Conservation (phyloP, 2,329 filamentous ascomycete genomes). For the Ambrosiella cleistominuta region DNA sequence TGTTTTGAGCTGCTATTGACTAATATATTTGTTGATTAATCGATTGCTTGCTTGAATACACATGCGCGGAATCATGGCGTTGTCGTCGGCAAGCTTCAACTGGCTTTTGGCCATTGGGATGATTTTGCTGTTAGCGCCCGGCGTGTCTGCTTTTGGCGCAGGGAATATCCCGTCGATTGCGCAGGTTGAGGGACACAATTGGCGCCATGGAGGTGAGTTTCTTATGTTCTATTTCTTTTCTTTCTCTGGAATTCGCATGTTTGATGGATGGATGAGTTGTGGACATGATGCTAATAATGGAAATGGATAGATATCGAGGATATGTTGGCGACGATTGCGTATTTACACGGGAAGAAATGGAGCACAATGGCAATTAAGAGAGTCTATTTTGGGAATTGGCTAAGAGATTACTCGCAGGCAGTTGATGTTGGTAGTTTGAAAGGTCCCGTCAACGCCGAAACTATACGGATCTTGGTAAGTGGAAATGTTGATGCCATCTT, state of each 20-base stretch:
- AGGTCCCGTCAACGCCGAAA: constrained; percentile 52
- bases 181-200: constrained; percentile 48
- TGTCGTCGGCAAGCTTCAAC: constrained; percentile 29
- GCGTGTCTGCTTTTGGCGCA: constrained; percentile 46
- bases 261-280: neutral
- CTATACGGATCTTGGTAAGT: constrained; percentile 52
- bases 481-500: neutral
- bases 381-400: constrained; percentile 75
- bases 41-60: neutral
- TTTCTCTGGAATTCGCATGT: too few species aligned
- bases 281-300: neutral
- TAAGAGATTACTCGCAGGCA: constrained; percentile 71
- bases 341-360: constrained; percentile 71
- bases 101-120: constrained; percentile 36
- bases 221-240: neutral
- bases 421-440: constrained; percentile 68
- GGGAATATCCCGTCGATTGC: constrained; percentile 53
- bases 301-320: constrained; percentile 51
- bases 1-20: too few species aligned
- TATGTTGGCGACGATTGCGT: constrained; percentile 59
- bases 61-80: constrained; percentile 25
- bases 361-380: constrained; percentile 60
- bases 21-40: neutral
- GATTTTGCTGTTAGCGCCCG: constrained; percentile 38
- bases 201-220: constrained; percentile 43